Percentiles rank a stretch among this genome's conserved stretches.
Evolutionary conservation across 2,329 filamentous ascomycete species (phyloP).

Genomic region (Colletotrichum graminicola): DNA sequence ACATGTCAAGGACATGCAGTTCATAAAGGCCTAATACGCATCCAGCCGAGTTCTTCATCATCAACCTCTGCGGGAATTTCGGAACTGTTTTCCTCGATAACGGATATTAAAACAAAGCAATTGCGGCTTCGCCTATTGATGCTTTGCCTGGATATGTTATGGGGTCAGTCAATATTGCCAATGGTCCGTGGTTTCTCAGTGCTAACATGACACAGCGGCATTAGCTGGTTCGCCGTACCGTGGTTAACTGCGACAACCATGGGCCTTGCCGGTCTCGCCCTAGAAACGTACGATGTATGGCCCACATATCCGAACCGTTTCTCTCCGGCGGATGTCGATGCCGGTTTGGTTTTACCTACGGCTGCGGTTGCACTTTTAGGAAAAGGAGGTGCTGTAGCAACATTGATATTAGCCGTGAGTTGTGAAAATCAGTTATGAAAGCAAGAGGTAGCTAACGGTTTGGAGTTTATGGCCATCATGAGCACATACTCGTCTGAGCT

Average conservation of each 20-base stretch:
- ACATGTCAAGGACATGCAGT: too few relatives aligned
- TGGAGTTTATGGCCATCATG: slow-evolving; percentile 85
- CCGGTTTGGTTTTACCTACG: slow-evolving; percentile 86
- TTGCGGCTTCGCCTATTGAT: slow-evolving; percentile 86
- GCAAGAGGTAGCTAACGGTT: background rate
- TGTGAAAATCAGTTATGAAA: too few relatives aligned
- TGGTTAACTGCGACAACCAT: slow-evolving; percentile 92
- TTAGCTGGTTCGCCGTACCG: slow-evolving; percentile 93
- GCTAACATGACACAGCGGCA: slow-evolving; percentile 58
- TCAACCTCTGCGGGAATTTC: slow-evolving; percentile 88
- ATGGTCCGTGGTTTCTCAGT: background rate
- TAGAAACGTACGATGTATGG: slow-evolving; percentile 80
- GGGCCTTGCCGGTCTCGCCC: slow-evolving; percentile 83
- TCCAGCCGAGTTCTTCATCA: slow-evolving; percentile 83
- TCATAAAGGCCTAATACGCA: background rate
- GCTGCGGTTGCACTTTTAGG: slow-evolving; percentile 87
- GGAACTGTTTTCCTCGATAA: slow-evolving; percentile 89
- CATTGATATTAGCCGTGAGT: slow-evolving; percentile 74
- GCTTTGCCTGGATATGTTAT: slow-evolving; percentile 91
- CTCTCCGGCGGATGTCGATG: slow-evolving; percentile 78
- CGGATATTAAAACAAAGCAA: slow-evolving; percentile 94
- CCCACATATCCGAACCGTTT: slow-evolving; percentile 81
- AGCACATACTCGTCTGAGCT: slow-evolving; percentile 85
- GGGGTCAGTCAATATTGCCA: slow-evolving; percentile 56
- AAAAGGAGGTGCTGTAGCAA: slow-evolving; percentile 82